A percentile compares a stretch with the other conserved stretches of the same genome.
These are phyloP conservation scores for Trypanosoma boissoni DNA, from an alignment of 208 protist genomes.

Conservation along the genomic window DNA sequence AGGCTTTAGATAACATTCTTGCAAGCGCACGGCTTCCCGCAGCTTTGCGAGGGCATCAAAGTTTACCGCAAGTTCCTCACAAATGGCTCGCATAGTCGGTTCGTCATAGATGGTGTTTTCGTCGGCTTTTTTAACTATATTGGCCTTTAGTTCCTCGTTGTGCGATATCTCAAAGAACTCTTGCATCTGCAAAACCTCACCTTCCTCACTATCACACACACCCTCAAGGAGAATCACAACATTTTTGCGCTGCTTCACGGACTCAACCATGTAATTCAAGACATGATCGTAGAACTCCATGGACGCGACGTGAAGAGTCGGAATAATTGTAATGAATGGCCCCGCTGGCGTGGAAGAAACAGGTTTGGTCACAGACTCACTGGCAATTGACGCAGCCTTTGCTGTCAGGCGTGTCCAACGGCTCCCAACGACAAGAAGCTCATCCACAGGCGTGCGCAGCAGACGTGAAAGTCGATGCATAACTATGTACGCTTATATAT, in stretches of 20 bases:
- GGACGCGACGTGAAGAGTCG: conserved; percentile 81
- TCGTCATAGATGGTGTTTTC: conserved; percentile 76
- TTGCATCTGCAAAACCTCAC: conserved; percentile 68
- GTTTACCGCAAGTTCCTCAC: conserved; percentile 70
- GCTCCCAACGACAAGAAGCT: conserved; percentile 79
- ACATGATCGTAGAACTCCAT: conserved; percentile 83
- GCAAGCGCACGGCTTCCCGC: conserved; percentile 61
- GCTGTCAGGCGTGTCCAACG: conserved; percentile 76
- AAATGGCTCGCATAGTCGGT: conserved; percentile 71
- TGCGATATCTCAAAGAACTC: conserved; percentile 75
- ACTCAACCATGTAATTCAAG: conserved; percentile 79
- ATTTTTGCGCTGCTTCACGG: conserved; percentile 54
- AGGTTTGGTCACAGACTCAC: conserved; percentile 33
- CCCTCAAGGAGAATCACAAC: conserved; percentile 85
- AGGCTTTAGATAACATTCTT: conserved; percentile 89
- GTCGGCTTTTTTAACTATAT: conserved; percentile 68
- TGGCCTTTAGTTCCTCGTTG: conserved; percentile 37
- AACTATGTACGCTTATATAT: background rate
- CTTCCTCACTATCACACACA: conserved; percentile 78
- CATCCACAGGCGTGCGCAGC: conserved; percentile 56
- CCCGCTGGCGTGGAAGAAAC: background rate
- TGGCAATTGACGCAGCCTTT: conserved; percentile 27
- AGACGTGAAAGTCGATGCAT: conserved; percentile 36
- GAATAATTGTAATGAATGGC: conserved; percentile 79
- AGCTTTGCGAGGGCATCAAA: conserved; percentile 47